Base-by-base conservation (phyloP, 495 filamentous ascomycete species). In the Darksidea phi region DNA sequence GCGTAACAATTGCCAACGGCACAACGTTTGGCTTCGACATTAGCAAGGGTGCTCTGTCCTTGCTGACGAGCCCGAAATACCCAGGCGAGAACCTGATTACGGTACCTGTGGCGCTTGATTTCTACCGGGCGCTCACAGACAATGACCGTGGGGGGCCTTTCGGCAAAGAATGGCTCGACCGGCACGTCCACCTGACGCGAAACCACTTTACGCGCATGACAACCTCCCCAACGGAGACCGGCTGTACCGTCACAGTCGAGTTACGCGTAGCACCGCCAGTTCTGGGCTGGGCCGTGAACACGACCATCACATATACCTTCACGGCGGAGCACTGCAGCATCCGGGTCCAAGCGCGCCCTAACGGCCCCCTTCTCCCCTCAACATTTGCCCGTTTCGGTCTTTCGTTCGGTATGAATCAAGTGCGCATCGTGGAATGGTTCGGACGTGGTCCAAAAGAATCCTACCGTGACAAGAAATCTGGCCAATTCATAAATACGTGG, bases 391-490 rank as follows among this genome's bases (percentile, higher is more conserved):
- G 85, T 21, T 72, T 82, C 13, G 85, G 85, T 0, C 64, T 86
- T 0, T 79, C 78, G 1, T 74, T 84, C 25, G 71, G 72, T 0
- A 57, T 86, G 36, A 43, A 74, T 57, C 32, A 59, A 12, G 54
- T 81, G 4, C 73, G 76, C 18, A 64, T 69, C 25, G 79, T 78
- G 3, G 68, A 66, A 0, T 87, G 83, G 84, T 79, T 81, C 64
- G 86, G 86, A 2, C 78, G 81, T 5, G 86, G 86, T 0, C 86
- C 86, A 0, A 83, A 81, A 8, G 84, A 87, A 70, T 79, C 78
- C 7, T 88, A 88, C 51, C 72, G 75, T 11, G 85, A 87, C 72
- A 86, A 82, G 71, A 81, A 81, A 58, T 68, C 75, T 0, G 78
- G 83, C 6, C 81, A 83, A 54, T 77, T 74, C 25, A 43, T 81